These are phyloP conservation scores for Trypanosoma caninum DNA, from an alignment of 208 protist genomes.

Conservation along the genomic window DNA sequence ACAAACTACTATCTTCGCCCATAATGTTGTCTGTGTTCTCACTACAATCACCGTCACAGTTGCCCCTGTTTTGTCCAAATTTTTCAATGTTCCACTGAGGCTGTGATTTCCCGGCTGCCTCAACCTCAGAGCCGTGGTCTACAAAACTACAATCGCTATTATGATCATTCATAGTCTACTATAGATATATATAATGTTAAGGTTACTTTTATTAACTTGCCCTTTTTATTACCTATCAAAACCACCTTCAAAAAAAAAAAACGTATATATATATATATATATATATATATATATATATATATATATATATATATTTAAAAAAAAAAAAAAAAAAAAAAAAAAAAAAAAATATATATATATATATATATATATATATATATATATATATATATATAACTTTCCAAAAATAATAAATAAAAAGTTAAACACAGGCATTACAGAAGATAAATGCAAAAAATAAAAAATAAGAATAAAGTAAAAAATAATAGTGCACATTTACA, in stretches of 20 bases:
- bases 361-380: constrained; percentile 4
- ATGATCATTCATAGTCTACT: constrained; percentile 2
- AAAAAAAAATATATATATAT: constrained; percentile 11
- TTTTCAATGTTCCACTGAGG: constrained; percentile 23
- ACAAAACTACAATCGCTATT: constrained; percentile 25
- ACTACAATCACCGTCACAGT: constrained; percentile 3
- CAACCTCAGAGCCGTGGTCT: constrained; percentile 20
- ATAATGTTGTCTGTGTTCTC: not conserved
- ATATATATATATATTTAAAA: not conserved
- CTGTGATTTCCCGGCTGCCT: constrained; percentile 2
- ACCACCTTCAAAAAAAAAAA: not conserved
- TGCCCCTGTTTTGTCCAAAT: not conserved
- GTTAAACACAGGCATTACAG: not conserved
- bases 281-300: not conserved
- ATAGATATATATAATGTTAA: too few species aligned
- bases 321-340: constrained; percentile 11
- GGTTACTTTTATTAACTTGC: not conserved
- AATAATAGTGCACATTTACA: constrained; percentile 49
- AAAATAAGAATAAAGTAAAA: not conserved
- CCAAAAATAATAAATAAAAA: constrained; percentile 1
- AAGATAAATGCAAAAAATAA: not conserved
- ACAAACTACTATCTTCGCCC: not conserved
- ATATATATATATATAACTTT: constrained; percentile 13
- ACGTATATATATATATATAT: not conserved
- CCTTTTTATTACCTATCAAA: not conserved